These are phyloP conservation scores for Funneliformis geosporum DNA, from an alignment of 192 early-diverging fungal species.

Conservation along the genomic window DNA sequence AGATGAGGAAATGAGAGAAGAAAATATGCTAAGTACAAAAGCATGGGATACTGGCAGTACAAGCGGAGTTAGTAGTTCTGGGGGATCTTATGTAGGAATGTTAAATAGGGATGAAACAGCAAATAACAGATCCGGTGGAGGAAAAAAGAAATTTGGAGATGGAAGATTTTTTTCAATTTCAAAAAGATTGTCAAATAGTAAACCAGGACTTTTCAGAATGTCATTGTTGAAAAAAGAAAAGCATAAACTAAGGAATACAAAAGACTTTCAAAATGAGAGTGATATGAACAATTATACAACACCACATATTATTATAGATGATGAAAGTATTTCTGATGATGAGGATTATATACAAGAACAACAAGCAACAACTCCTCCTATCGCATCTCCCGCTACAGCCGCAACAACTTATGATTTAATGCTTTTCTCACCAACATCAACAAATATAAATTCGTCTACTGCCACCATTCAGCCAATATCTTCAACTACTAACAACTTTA, in stretches of 20 bases:
- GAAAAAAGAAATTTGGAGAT: background rate
- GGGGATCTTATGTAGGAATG: constrained; percentile 6
- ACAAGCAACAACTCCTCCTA: background rate
- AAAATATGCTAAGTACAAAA: background rate
- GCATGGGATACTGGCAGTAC: constrained; percentile 8
- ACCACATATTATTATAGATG: constrained; percentile 20
- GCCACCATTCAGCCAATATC: background rate
- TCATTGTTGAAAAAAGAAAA: background rate
- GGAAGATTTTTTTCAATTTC: constrained; percentile 12
- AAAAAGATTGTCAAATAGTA: background rate
- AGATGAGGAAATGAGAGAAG: background rate
- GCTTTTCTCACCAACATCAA: constrained; percentile 5
- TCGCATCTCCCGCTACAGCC: background rate
- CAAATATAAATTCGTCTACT: background rate
- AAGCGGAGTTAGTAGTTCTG: background rate
- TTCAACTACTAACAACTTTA: background rate
- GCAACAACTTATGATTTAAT: background rate
- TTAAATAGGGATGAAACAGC: background rate
- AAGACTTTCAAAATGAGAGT: background rate
- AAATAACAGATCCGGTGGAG: background rate
- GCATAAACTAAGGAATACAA: background rate
- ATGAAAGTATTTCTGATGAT: no score
- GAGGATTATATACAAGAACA: constrained; percentile 11
- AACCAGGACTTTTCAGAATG: constrained; percentile 20
- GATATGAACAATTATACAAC: background rate